Evolutionary conservation across 805 yeast genomes (phyloP).

Genomic region (Pichia phayaonensis): DNA sequence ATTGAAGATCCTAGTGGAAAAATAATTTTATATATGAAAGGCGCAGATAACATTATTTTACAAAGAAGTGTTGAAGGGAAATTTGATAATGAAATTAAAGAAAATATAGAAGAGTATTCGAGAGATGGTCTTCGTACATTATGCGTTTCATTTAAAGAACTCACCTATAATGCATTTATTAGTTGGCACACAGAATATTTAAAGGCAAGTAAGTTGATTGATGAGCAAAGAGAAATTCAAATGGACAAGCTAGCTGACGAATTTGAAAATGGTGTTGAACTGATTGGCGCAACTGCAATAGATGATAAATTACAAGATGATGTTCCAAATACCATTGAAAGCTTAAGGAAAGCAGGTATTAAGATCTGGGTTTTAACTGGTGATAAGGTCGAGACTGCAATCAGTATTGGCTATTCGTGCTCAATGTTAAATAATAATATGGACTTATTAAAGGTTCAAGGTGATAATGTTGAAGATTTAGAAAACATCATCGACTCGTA

Average conservation of each 20-base stretch:
- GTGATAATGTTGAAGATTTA: conserved; percentile 16
- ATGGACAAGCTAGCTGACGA: conserved; percentile 50
- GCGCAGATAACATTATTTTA: conserved; percentile 71
- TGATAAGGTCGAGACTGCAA: conserved; percentile 77
- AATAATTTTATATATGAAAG: conserved; percentile 50
- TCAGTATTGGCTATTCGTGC: conserved; percentile 75
- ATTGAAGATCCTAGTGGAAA: conserved; percentile 36
- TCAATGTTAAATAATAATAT: conserved; percentile 59
- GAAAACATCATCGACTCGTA: conserved; percentile 10
- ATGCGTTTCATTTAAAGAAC: conserved; percentile 53
- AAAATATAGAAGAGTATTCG: conserved; percentile 61
- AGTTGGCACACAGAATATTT: conserved; percentile 51
- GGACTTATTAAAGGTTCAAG: conserved; percentile 56
- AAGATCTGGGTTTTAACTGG: conserved; percentile 82
- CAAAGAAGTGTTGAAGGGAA: conserved; percentile 28
- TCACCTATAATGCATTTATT: conserved; percentile 38
- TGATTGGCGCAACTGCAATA: conserved; percentile 76
- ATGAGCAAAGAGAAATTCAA: conserved; percentile 48
- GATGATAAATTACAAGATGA: conserved; percentile 75
- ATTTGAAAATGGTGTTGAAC: conserved; percentile 47
- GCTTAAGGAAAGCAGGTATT: conserved; percentile 64
- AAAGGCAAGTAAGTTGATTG: conserved; percentile 49
- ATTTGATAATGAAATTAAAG: conserved; percentile 39
- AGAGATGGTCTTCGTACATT: conserved; percentile 74
- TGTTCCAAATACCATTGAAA: conserved; percentile 65